phyloP scores from a whole-genome alignment of 1,284 basidiomycete species.

The Leccinum griseonigrum region DNA sequence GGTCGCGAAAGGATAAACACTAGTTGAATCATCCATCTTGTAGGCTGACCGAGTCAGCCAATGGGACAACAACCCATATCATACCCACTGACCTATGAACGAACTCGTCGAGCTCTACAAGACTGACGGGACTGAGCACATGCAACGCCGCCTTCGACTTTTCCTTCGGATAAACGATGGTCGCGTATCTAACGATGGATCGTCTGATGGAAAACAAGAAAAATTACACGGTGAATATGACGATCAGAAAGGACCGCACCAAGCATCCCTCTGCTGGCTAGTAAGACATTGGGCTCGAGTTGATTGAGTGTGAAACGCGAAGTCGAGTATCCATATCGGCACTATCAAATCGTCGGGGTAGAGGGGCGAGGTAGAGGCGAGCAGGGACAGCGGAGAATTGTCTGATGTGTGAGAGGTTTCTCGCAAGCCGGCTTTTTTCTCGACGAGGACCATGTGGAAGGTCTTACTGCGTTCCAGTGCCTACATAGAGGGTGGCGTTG shows the following conservation, averaged over 20 bases:
- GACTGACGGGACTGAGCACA: too few species aligned
- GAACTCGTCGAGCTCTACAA: too few species aligned
- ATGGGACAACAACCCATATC: too few species aligned
- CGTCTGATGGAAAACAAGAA: slow-evolving; percentile 50
- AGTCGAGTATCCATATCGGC: slow-evolving; percentile 88
- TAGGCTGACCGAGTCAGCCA: too few species aligned
- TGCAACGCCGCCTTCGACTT: too few species aligned
- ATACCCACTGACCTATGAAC: slow-evolving; percentile 36
- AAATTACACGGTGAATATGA: not conserved
- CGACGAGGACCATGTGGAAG: slow-evolving; percentile 82
- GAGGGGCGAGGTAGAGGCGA: slow-evolving; percentile 84
- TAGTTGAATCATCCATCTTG: slow-evolving; percentile 4
- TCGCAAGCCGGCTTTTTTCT: slow-evolving; percentile 77
- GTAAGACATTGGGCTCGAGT: slow-evolving; percentile 68
- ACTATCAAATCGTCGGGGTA: slow-evolving; percentile 95
- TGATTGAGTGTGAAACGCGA: slow-evolving; percentile 52
- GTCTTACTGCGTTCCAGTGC: slow-evolving; percentile 63
- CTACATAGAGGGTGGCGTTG: slow-evolving; percentile 65
- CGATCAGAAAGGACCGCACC: slow-evolving; percentile 42
- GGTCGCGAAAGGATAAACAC: slow-evolving; percentile 16
- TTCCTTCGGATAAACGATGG: slow-evolving; percentile 33
- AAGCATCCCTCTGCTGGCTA: slow-evolving; percentile 82
- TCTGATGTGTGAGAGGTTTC: slow-evolving; percentile 49
- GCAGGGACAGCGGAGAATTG: slow-evolving; percentile 89
- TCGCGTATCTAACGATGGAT: slow-evolving; percentile 78